Evolutionary conservation across 768 basidiomycete genomes (phyloP).

Genomic region (Leucosporidium yakuticum): DNA sequence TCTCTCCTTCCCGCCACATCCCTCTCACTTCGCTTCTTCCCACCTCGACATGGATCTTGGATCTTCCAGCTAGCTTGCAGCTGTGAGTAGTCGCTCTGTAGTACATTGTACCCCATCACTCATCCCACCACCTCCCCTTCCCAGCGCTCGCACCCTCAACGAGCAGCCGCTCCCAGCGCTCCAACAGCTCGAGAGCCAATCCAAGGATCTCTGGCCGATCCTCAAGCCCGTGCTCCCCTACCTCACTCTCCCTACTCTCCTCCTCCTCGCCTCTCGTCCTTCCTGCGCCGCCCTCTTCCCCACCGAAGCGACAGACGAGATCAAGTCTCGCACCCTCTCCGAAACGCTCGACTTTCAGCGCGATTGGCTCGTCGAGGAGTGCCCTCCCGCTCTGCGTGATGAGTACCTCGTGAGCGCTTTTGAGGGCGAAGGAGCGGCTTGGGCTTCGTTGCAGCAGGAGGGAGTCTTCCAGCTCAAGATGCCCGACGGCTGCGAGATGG

Average conservation of each 20-base stretch:
- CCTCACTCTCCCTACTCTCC: constrained; percentile 11
- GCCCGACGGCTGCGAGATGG: background rate
- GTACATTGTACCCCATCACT: background rate
- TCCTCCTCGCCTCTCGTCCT: background rate
- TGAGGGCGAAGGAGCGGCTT: background rate
- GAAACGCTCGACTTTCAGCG: constrained; percentile 10
- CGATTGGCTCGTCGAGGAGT: constrained; percentile 4
- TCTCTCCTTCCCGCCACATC: too few species aligned
- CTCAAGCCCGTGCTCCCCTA: constrained; percentile 2
- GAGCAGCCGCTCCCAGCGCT: background rate
- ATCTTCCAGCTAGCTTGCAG: background rate
- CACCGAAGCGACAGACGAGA: background rate
- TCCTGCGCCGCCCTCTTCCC: background rate
- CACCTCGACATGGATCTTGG: background rate
- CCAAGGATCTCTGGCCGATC: background rate
- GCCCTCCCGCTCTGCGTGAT: constrained; percentile 3
- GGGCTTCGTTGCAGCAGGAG: background rate
- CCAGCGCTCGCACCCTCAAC: constrained; percentile 6
- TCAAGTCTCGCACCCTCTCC: background rate
- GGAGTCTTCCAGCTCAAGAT: background rate
- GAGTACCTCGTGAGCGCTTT: constrained; percentile 13
- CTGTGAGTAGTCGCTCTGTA: constrained; percentile 1
- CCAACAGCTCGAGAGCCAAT: background rate
- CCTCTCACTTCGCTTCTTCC: too few species aligned
- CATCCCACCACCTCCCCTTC: background rate